phyloP scores from a whole-genome alignment of 1,284 basidiomycete species.

The Sporisorium sorghi region DNA sequence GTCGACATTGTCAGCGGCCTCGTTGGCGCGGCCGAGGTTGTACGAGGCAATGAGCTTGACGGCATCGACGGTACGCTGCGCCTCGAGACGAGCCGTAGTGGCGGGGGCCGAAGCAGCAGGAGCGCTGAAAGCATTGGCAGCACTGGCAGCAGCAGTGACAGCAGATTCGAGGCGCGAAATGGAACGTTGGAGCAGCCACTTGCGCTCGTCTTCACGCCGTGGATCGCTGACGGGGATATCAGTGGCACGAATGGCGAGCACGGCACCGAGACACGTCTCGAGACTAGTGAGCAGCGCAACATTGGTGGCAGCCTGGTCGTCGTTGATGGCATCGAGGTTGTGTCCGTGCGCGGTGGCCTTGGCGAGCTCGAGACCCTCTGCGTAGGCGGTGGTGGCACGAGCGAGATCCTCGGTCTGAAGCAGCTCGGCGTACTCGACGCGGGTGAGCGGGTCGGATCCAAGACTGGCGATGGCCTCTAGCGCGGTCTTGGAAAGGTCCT shows the following conservation, averaged over 20 bases:
- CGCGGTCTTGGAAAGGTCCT: slow-evolving; percentile 50
- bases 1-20: slow-evolving; percentile 48
- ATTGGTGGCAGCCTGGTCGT: slow-evolving; percentile 34
- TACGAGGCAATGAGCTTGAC: slow-evolving; percentile 63
- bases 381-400: slow-evolving; percentile 48
- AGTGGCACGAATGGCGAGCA: slow-evolving; percentile 51
- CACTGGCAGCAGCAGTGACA: slow-evolving; percentile 34
- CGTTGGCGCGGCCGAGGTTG: slow-evolving; percentile 65
- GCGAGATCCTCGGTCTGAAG: slow-evolving; percentile 56
- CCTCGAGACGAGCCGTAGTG: slow-evolving; percentile 36
- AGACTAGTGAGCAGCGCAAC: slow-evolving; percentile 43
- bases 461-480: slow-evolving; percentile 53
- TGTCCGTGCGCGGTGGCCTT: slow-evolving; percentile 9
- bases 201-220: slow-evolving; percentile 36
- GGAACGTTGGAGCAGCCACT: slow-evolving; percentile 49
- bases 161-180: slow-evolving; percentile 51
- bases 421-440: slow-evolving; percentile 59
- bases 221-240: slow-evolving; percentile 40
- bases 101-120: slow-evolving; percentile 30
- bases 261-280: slow-evolving; percentile 56
- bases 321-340: slow-evolving; percentile 14
- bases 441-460: slow-evolving; percentile 53
- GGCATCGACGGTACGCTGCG: slow-evolving; percentile 45
- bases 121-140: slow-evolving; percentile 30
- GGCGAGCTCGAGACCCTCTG: slow-evolving; percentile 45